Base-by-base conservation (phyloP, 139 green algal species). In the Micromonas commoda region DNA sequence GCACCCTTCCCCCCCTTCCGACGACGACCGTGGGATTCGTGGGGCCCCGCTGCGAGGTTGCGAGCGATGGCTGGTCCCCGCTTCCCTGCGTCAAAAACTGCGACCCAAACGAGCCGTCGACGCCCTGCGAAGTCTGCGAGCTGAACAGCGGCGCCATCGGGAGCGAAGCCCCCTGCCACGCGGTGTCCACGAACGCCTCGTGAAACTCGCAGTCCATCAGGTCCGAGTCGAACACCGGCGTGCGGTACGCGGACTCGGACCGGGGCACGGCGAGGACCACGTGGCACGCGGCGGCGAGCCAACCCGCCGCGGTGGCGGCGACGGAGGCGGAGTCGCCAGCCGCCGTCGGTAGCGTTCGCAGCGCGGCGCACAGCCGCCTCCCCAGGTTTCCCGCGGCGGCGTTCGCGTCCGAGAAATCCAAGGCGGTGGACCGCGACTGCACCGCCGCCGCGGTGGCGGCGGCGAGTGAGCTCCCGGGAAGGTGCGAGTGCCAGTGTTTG, bases 101-200 rank as follows among this genome's bases (percentile, higher is more conserved):
- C 45, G 45, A 9, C 45, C 9, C 45, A 9, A 16, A 9, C 9
- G 9, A 9, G 45, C 45, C 45, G 9, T 16, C 45, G 45, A 57
- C 45, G 45, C 45, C 45, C 9, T 23, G 45, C 45, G 45, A 57
- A 16, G 9, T 57, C 45, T 57, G 45, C 45, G 45, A 9, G 45
- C 69, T 57, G 60, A 84, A 84, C 34, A 84, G 57, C 1, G 80
- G 80, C 31, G 34, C 78, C 54, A 82, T 82, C 24, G 75, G 37
- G 24, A 78, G 68, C 26, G 28, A 53, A 20, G 65, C 39, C 6
- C 54, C 69, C 1, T 28, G 39, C 37, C 51, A 60, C 26, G 45
- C 35, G 21, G 45, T 72, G 64, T 75, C 34, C 28, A 84, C 33
- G 23, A 24, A n/a, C 32, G 54, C 33, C 23, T 73, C 63, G 1